A percentile compares a stretch with the other conserved stretches of the same genome.
Conservation (phyloP, 208 protist species). For the Herpetomonas tarakana region DNA sequence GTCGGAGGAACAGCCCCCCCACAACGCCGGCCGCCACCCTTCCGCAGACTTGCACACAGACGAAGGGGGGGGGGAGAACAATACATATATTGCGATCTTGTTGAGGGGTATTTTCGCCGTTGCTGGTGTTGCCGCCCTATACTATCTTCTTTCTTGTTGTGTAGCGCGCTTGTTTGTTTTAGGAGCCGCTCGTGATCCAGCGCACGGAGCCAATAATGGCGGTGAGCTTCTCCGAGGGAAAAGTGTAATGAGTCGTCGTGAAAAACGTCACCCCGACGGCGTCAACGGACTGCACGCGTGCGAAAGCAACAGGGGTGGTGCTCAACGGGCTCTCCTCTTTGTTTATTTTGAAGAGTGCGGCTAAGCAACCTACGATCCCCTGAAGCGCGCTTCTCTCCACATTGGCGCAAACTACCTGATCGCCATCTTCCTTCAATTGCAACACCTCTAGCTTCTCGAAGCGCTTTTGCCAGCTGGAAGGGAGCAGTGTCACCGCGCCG, state of each 20-base stretch:
- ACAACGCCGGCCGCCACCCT: too few species aligned
- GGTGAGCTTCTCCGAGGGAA: conserved; percentile 64
- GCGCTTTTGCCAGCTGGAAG: conserved; percentile 57
- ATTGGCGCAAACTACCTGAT: conserved; percentile 35
- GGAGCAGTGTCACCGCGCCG: conserved; percentile 54
- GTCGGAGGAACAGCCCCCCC: too few species aligned
- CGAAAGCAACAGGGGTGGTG: conserved; percentile 51
- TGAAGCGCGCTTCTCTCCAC: conserved; percentile 60
- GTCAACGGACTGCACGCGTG: conserved; percentile 65
- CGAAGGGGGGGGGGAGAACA: too few species aligned
- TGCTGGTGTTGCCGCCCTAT: too few species aligned
- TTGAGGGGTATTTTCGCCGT: too few species aligned
- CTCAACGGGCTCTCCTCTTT: conserved; percentile 40
- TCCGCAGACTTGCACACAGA: too few species aligned
- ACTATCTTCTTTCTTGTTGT: too few species aligned
- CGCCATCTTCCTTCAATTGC: conserved; percentile 57
- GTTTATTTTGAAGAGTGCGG: conserved; percentile 49
- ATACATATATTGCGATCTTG: too few species aligned
- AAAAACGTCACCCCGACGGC: conserved; percentile 66
- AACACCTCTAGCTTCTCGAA: conserved; percentile 67
- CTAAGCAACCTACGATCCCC: conserved; percentile 72
- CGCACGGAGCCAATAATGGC: conserved; percentile 68
- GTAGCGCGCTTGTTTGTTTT: too few species aligned
- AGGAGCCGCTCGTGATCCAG: conserved; percentile 70
- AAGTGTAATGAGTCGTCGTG: conserved; percentile 69